Base-by-base conservation (phyloP, 1,139 yeast species). In the Candida glucosophila region DNA sequence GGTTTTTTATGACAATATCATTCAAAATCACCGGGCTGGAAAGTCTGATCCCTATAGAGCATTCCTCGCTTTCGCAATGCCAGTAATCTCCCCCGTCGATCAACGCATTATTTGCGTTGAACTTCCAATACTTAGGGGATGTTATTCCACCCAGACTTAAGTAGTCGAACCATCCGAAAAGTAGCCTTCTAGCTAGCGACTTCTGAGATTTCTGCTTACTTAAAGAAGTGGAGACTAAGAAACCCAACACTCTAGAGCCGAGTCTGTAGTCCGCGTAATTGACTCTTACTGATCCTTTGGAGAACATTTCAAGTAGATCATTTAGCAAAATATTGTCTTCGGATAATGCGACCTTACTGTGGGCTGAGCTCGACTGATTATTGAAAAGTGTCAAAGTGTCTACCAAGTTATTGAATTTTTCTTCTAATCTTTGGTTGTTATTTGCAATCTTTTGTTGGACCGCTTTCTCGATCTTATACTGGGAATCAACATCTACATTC, bases 141-240 rank as follows among this genome's bases (percentile, higher is more conserved):
- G 43, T 40, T 15, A 47, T 38, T 3, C 54, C 42, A 28, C 36
- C 39, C 5, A 46, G 36, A 13, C 31, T 36, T 6, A 57, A 33
- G 32, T 49, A 58, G 35, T 60, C 65, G 33, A 51, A 60, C 69
- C 69, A 62, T 0, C 68, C 69, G 13, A 57, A 38, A 12, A 61
- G 42, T 8, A 58, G 12, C 25, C 45, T 53, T 11, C 65, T 38
- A 4, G 36, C 24, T 6, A 53, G 25, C 6, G 53, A 39, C 33
- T 29, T 34, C 16, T 22, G 17, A 18, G 7, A 7, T 5, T 15
- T 5, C 5, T 10, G 15, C 17, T 23, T 12, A 17, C 11, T 17
- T n/a, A n/a, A n/a, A n/a, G 25, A 14, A 11, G 37, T 14, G 15
- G 43, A 42, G 3, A 69, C 62, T 18, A 63, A 43, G 30, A 59